Evolutionary conservation across 2,329 filamentous ascomycete genomes (phyloP).

Genomic region (Cladophialophora chaetospira): DNA sequence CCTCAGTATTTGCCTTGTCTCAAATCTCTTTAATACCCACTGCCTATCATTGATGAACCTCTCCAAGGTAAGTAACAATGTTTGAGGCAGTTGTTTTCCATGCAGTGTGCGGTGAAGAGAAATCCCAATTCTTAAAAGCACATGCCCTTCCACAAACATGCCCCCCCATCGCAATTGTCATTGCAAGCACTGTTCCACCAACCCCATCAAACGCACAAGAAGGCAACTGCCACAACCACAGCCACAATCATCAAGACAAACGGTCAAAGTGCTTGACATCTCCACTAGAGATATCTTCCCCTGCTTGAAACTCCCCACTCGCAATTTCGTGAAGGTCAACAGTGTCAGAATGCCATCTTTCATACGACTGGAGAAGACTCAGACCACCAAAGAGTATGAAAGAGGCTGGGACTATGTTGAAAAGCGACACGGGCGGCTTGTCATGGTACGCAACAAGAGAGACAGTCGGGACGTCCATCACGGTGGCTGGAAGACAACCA

Average conservation of each 20-base stretch:
- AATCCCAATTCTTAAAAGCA: background rate
- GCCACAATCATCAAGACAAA: background rate
- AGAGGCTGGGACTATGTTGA: constrained; percentile 5
- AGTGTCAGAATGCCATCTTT: background rate
- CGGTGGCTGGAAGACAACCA: background rate
- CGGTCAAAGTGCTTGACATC: constrained; percentile 4
- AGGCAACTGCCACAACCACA: background rate
- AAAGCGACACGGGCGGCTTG: background rate
- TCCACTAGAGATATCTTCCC: constrained; percentile 1
- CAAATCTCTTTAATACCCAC: background rate
- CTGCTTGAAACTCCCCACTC: background rate
- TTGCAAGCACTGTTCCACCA: constrained; percentile 13
- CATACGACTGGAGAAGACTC: background rate
- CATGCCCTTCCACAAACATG: background rate
- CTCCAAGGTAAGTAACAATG: background rate
- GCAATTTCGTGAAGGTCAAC: background rate
- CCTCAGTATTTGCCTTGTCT: constrained; percentile 4
- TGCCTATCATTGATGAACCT: background rate
- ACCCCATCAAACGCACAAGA: constrained; percentile 7
- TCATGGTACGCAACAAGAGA: constrained; percentile 5
- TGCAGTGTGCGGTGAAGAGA: background rate
- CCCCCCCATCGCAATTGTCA: constrained; percentile 5
- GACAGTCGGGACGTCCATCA: background rate
- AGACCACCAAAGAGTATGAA: background rate
- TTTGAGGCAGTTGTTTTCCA: background rate